Evolutionary conservation across 257 asterid genomes (phyloP).

Genomic region (Nicotiana paniculata): DNA sequence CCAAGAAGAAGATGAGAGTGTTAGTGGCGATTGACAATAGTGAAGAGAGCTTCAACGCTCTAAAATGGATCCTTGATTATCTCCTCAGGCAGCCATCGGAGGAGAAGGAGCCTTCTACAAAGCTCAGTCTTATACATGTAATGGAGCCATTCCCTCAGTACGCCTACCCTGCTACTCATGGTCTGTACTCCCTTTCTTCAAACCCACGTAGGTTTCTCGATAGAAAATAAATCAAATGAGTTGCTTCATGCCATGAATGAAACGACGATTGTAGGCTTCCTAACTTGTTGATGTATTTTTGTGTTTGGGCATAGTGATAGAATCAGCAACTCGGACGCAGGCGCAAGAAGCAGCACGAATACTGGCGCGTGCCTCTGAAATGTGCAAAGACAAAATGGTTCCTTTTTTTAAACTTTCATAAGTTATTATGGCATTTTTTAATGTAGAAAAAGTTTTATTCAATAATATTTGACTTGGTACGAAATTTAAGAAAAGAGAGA

Average conservation of each 20-base stretch:
- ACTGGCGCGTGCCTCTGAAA: slow-evolving; percentile 36
- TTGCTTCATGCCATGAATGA: too few species aligned
- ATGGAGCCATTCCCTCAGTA: slow-evolving; percentile 52
- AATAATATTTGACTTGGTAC: too few species aligned
- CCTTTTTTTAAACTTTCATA: too few species aligned
- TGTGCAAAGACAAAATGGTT: slow-evolving; percentile 44
- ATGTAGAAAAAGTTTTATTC: too few species aligned
- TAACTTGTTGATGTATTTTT: neutral
- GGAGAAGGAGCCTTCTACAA: neutral
- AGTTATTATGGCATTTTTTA: too few species aligned
- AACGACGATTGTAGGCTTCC: neutral
- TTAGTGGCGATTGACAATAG: slow-evolving; percentile 67
- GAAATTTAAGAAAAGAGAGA: too few species aligned
- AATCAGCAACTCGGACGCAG: slow-evolving; percentile 35
- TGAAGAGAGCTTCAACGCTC: slow-evolving; percentile 58
- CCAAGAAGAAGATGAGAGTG: slow-evolving; percentile 21
- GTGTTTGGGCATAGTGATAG: slow-evolving; percentile 22
- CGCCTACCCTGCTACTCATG: slow-evolving; percentile 46
- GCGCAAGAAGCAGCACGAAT: slow-evolving; percentile 37
- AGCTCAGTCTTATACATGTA: slow-evolving; percentile 38
- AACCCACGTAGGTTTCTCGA: neutral
- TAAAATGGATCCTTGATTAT: slow-evolving; percentile 45
- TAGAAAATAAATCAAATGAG: too few species aligned
- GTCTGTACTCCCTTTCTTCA: slow-evolving; percentile 15
- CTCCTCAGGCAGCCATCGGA: slow-evolving; percentile 9